A percentile compares a stretch with the other conserved stretches of the same genome.
phyloP scores from a whole-genome alignment of 768 basidiomycete genomes.

The Candolleomyces aberdarensis region DNA sequence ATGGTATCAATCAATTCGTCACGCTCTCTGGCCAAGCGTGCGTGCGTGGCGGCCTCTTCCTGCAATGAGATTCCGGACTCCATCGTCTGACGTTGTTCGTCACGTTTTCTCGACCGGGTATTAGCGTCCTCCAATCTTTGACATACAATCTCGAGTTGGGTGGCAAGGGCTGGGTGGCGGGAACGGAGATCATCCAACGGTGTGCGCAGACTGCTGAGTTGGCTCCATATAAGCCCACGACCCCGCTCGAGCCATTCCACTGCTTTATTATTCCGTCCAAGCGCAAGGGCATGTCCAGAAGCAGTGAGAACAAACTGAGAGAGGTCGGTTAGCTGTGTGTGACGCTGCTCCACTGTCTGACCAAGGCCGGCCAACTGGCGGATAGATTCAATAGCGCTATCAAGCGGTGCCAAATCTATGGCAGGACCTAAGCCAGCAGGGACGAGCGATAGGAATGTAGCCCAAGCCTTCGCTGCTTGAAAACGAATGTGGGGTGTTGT shows the following conservation, averaged over 20 bases:
- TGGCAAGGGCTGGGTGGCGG: slow-evolving; percentile 17
- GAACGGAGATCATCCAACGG: slow-evolving; percentile 15
- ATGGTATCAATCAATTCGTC: background rate
- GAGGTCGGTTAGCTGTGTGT: no score
- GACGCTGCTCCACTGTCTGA: no score
- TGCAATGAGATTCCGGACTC: background rate
- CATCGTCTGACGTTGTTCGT: background rate
- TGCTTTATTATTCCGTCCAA: slow-evolving; percentile 5
- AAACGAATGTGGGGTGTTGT: no score
- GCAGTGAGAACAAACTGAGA: no score
- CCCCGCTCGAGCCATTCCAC: slow-evolving; percentile 14
- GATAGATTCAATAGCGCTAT: no score
- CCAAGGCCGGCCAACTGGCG: no score
- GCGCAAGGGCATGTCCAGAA: background rate
- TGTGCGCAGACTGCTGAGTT: slow-evolving; percentile 16
- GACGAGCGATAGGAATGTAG: no score
- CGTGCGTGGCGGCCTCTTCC: background rate
- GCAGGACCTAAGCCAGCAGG: no score
- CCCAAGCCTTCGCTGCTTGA: no score
- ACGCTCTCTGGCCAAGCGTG: background rate
- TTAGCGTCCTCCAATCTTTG: background rate
- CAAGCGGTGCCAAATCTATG: no score
- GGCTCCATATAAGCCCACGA: slow-evolving; percentile 17
- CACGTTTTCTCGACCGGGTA: background rate
- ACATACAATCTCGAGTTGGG: background rate